Evolutionary conservation across 1,284 basidiomycete species (phyloP).

Genomic region (Heterobasidion irregulare): DNA sequence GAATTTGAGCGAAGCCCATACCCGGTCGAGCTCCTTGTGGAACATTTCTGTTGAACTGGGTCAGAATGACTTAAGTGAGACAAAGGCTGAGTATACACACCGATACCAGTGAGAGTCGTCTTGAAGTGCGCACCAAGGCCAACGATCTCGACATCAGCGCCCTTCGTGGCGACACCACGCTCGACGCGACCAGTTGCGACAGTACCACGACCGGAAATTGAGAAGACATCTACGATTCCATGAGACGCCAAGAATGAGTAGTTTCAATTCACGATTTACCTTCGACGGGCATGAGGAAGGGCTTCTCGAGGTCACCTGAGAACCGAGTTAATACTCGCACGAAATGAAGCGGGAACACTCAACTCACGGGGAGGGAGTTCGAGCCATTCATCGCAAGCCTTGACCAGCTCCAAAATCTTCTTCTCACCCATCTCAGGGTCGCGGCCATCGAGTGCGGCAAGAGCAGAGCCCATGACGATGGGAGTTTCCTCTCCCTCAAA

Average conservation of each 20-base stretch:
- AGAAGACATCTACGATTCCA: slow-evolving; percentile 73
- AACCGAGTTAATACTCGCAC: not conserved
- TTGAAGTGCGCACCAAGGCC: slow-evolving; percentile 83
- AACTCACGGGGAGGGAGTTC: slow-evolving; percentile 84
- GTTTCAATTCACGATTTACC: slow-evolving; percentile 24
- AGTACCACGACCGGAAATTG: slow-evolving; percentile 97
- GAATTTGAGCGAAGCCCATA: slow-evolving; percentile 20
- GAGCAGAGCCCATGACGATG: slow-evolving; percentile 93
- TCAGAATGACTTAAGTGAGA: no score
- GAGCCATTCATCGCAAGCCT: slow-evolving; percentile 91
- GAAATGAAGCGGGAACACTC: not conserved
- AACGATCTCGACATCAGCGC: slow-evolving; percentile 90
- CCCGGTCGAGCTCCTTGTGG: slow-evolving; percentile 98
- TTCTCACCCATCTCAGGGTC: slow-evolving; percentile 73
- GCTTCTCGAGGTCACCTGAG: slow-evolving; percentile 91
- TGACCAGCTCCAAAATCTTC: slow-evolving; percentile 83
- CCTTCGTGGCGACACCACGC: slow-evolving; percentile 90
- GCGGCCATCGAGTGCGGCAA: slow-evolving; percentile 88
- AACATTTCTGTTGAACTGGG: slow-evolving; percentile 76
- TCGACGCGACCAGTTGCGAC: slow-evolving; percentile 96
- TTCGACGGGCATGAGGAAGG: slow-evolving; percentile 96
- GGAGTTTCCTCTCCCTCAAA: slow-evolving; percentile 98
- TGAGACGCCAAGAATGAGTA: not conserved
- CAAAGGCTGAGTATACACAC: slow-evolving; percentile 31
- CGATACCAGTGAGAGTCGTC: slow-evolving; percentile 94